Evolutionary conservation across 148 eudicot species (phyloP).

Genomic region (Fagopyrum esculentum): DNA sequence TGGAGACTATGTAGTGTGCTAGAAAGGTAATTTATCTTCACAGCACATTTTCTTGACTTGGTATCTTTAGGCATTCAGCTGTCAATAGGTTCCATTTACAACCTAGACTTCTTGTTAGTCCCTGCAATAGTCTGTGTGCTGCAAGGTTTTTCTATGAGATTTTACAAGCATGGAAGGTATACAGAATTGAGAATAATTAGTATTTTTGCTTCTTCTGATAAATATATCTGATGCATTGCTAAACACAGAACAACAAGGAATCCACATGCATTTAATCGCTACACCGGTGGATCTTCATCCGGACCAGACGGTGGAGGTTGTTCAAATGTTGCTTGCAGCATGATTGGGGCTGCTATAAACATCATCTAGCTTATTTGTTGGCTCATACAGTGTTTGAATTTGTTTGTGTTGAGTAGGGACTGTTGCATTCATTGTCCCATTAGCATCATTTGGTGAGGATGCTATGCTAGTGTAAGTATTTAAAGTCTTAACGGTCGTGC

Average conservation of each 20-base stretch:
- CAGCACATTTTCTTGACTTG: too few relatives aligned
- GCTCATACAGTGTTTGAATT: neutral
- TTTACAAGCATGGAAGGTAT: neutral
- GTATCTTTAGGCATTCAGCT: too few relatives aligned
- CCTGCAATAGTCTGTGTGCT: too few relatives aligned
- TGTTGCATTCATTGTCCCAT: conserved; percentile 86
- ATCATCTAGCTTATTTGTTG: neutral
- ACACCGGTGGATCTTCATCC: conserved; percentile 98
- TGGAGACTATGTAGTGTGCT: too few relatives aligned
- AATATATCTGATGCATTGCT: neutral
- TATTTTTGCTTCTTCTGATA: neutral
- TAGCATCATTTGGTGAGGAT: conserved; percentile 89
- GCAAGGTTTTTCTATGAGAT: too few relatives aligned
- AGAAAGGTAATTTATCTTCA: too few relatives aligned
- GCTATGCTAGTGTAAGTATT: conserved; percentile 78
- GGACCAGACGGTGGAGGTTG: conserved; percentile 99
- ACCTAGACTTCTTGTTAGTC: too few relatives aligned
- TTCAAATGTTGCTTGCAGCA: conserved; percentile 15
- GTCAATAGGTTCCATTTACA: too few relatives aligned
- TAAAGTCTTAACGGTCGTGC: neutral
- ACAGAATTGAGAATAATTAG: neutral
- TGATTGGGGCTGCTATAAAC: neutral
- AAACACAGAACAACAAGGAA: conserved; percentile 73
- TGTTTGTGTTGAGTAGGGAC: conserved; percentile 36
- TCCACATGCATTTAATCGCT: conserved; percentile 85